Evolutionary conservation across 164 flowering plant species (phyloP).

Genomic region (Berberis thunbergii): DNA sequence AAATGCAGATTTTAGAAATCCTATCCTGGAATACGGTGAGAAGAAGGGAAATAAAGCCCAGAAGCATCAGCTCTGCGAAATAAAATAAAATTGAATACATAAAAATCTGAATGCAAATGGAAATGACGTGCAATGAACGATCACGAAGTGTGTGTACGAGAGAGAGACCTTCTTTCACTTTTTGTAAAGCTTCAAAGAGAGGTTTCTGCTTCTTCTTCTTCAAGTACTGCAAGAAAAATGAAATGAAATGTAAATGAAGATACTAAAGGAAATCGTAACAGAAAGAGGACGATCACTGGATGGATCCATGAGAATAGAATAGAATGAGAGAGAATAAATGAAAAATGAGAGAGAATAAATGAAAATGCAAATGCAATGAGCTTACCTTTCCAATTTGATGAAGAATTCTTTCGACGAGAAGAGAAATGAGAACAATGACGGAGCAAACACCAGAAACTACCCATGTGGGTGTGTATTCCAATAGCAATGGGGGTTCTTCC

Average conservation of each 20-base stretch:
- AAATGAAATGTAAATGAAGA: not conserved
- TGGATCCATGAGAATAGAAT: not conserved
- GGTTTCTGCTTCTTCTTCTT: conserved; percentile 65
- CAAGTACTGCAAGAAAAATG: conserved; percentile 41
- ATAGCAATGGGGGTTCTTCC: conserved; percentile 2
- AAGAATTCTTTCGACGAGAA: conserved; percentile 40
- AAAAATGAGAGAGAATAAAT: not conserved
- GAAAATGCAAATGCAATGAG: not conserved
- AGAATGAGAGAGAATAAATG: not conserved
- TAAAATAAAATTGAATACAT: not conserved
- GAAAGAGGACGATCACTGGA: not conserved
- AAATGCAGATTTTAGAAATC: conserved; percentile 45
- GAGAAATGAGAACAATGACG: conserved; percentile 50
- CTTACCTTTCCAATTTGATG: conserved; percentile 46
- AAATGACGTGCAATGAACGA: not conserved
- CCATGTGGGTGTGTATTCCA: conserved; percentile 74
- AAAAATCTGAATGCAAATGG: not conserved
- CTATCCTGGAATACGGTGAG: conserved; percentile 42
- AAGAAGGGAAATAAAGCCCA: conserved; percentile 79
- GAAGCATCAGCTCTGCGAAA: conserved; percentile 62
- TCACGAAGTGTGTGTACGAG: not conserved
- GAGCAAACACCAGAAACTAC: conserved; percentile 54
- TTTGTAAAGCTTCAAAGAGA: conserved; percentile 65
- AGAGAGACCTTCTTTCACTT: conserved; percentile 69
- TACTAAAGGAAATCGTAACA: not conserved